Evolutionary conservation across 1,284 basidiomycete genomes (phyloP), one percentile per base, ranked within the genome.

Genomic region (Trametes polyzona): DNA sequence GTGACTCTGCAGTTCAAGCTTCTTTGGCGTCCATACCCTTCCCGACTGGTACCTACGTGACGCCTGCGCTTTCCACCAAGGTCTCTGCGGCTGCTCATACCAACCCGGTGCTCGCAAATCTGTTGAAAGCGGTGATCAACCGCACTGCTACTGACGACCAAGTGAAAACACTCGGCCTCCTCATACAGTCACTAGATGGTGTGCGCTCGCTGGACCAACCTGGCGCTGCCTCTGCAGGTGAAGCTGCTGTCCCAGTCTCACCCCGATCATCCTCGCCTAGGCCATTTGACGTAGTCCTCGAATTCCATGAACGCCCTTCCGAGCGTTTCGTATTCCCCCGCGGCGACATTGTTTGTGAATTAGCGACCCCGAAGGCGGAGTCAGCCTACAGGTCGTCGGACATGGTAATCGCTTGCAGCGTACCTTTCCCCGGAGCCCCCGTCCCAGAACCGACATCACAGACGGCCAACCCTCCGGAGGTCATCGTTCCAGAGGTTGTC

Each of bases 321-420:
- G 86, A 90, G 48, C 78, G 83, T 9, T 87, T 82, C 80, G 65
- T 88, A 7, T 74, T 92, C 53, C 88, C 90, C 57, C 81, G 86
- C 36, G 82, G 81, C 30, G 75, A 78, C 11, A 77, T 77, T 2
- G 72, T 78, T 37, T 83, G 77, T 59, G 79, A 86, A 61, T 72
- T 72, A 48, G 61, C 4, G 62, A 65, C 16, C 29, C 62, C 40
- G 23, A 53, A 53, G 16, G 19, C 56, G 12, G 69, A 61, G n/a
- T 50, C 60, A 61, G 27, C 48, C 52, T 33, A 62, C 65, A 52
- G 40, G 30, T 39, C 33, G 24, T 52, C 59, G 7, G 65, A 67
- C 41, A 46, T 65, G 9, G 57, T 65, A 50, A 42, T 68, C 11
- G 61, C 62, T 2, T 58, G 49, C 1, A 47, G 36, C 16, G 19